These are phyloP conservation scores for Phytophthora fragariae DNA, from an alignment of 352 stramenopile genomes.

Conservation along the genomic window DNA sequence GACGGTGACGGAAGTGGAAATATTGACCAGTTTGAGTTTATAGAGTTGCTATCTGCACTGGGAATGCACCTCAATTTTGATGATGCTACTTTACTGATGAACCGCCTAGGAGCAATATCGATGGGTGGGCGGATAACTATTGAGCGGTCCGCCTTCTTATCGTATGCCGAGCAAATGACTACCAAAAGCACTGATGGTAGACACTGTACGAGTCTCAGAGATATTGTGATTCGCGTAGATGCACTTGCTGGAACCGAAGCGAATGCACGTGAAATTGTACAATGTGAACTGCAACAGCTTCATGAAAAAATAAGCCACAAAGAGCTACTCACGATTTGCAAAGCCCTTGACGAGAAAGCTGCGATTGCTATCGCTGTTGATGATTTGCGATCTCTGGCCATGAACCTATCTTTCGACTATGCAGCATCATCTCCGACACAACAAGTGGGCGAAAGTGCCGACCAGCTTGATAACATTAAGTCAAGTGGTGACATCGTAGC, in stretches of 20 bases:
- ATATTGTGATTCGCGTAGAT: constrained; percentile 39
- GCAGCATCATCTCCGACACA: background rate
- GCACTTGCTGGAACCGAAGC: background rate
- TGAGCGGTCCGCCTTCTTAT: constrained; percentile 26
- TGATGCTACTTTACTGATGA: constrained; percentile 60
- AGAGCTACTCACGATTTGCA: constrained; percentile 36
- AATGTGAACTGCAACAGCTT: constrained; percentile 51
- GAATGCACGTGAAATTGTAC: constrained; percentile 36
- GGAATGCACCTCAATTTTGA: constrained; percentile 51
- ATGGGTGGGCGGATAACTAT: constrained; percentile 21
- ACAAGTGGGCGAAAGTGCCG: background rate
- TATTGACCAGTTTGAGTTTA: constrained; percentile 70
- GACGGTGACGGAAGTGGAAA: constrained; percentile 60
- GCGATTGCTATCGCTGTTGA: constrained; percentile 34
- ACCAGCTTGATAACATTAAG: constrained; percentile 9
- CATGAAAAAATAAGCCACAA: constrained; percentile 52
- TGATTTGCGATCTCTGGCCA: constrained; percentile 50
- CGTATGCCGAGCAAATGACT: constrained; percentile 29
- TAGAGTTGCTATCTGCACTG: constrained; percentile 42
- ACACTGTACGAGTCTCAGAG: constrained; percentile 4
- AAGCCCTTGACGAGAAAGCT: constrained; percentile 37
- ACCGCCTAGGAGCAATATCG: constrained; percentile 39
- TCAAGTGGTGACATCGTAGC: constrained; percentile 46
- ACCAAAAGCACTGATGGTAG: background rate
- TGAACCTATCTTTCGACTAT: constrained; percentile 56